Base-by-base conservation (phyloP, 2,329 filamentous ascomycete species). In the Xylariales sp. region DNA sequence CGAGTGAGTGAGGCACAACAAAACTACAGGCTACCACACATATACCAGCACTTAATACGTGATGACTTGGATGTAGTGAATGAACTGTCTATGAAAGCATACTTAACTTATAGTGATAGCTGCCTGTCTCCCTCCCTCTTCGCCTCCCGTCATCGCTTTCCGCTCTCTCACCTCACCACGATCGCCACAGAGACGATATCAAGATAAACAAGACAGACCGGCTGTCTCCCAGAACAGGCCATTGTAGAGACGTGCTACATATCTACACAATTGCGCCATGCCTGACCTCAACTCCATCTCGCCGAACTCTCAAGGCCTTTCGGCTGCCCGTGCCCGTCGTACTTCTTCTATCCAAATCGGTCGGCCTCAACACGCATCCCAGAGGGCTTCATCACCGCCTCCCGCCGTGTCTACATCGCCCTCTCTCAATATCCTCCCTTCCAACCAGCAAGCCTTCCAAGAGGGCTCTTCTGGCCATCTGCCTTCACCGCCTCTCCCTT, bases 351-450 rank as follows among this genome's bases (percentile, higher is more conserved):
- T 79, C 65, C 81, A 83, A 64, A 83, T 83, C 46, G 36, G 60
- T 28, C 72, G 70, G 30, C 61, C 70, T 14, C 72, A 56, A 46
- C 56, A 53, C 36, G 55, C 68, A 9, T 57, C 69, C 12, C 80
- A 81, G 30, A 76, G 32, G 6, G 9, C 61, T n/a, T 43, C 53
- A 32, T 43, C 62, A 18, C 34, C 61, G 3, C 45, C 81, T 3
- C 70, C 75, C 8, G 74, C 73, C 5, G 69, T 69, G 12, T 69
- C 83, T 2, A 64, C 73, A 5, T 81, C 83, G 30, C 80, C 84
- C 6, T 82, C 84, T 14, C 79, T 87, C 36, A 85, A 88, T 69
- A 86, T 89, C 71, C 82, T 89, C 23, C 87, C 87, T 79, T 88
- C 72, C 9, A 84, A 83, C 74, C 80, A 83, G 48, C 80, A 75